Conservation (phyloP, 306 rosid genomes). For the Alnus glutinosa region DNA sequence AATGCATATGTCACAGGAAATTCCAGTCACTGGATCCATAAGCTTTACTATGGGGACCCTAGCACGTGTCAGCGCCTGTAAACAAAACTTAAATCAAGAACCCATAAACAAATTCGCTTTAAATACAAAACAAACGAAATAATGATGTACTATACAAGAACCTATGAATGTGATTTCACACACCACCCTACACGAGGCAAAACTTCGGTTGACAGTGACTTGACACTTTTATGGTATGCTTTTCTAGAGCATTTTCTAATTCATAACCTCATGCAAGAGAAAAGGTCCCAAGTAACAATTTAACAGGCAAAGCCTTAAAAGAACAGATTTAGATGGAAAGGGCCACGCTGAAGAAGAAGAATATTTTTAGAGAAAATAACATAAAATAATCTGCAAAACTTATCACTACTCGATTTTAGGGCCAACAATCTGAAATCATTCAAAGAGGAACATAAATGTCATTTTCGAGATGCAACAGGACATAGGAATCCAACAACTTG, state of each 20-base stretch:
- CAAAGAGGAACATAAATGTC: background rate
- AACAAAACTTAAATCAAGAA: conserved; percentile 30
- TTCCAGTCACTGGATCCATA: conserved; percentile 84
- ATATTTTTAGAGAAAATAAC: background rate
- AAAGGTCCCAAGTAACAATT: background rate
- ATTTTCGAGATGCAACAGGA: background rate
- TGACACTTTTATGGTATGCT: background rate
- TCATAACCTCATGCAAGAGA: background rate
- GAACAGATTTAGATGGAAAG: background rate
- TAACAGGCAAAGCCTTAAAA: background rate
- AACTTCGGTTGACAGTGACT: background rate
- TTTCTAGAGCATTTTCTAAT: background rate
- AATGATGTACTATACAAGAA: background rate
- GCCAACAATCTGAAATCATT: background rate
- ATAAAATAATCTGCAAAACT: background rate
- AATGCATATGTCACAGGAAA: conserved; percentile 95
- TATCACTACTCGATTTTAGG: background rate
- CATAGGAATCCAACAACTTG: background rate
- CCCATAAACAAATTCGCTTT: conserved; percentile 1
- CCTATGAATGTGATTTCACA: background rate
- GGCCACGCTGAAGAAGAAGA: background rate
- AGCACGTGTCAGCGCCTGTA: conserved; percentile 94
- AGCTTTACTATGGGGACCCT: conserved; percentile 99
- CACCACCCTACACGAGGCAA: background rate
- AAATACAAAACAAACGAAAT: conserved; percentile 3